Base-by-base conservation (phyloP, 2,329 filamentous ascomycete genomes). In the Cladosporium phlei region DNA sequence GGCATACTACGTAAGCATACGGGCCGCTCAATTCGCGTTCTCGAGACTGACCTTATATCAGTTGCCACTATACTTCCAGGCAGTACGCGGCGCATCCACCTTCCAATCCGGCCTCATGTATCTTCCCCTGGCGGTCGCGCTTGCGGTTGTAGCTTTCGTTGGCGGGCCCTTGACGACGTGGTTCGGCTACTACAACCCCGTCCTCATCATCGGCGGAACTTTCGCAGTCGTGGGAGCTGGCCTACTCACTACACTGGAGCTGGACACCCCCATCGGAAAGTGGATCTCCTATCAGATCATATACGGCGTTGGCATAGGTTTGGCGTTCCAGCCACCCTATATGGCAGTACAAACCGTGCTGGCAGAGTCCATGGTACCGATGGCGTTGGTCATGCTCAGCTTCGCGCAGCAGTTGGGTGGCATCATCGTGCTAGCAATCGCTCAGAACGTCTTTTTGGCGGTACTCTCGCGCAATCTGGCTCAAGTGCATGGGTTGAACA, bases 141-240 rank as follows among this genome's bases (percentile, higher is more conserved):
- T 72, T 17, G 69, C 74, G 51, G 48, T 73, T 55, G 48, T 69
- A 39, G 69, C 67, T 46, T 63, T 74, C 51, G 22, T 66, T n/a
- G 71, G 71, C 38, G 60, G 55, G 25, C 24, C 59, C 14, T 63
- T 73, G 34, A 70, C 69, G 1, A 49, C 32, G n/a, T 19, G 55
- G 1, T 43, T 70, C n/a, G 72, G 72, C 33, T 74, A 74, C 63
- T 74, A 74, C 61, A 72, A 70, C 1, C 71, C 71, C 1, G 74
- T 74, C 56, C 68, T 74, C 60, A 63, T 38, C 12, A 22, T 21
- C 17, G 28, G 19, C 14, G 21, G 32, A n/a, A 54, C 72, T 22
- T 49, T 74, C 46, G 70, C 71, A 65, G 49, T 69, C 11, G 64
- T 75, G 29, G 71, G 71, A 14, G 67, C 70, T 10, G 72, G 71